Percentiles rank a stretch among this genome's conserved stretches.
Conservation (phyloP, 2,329 filamentous ascomycete genomes). For the Emergomyces africanus region DNA sequence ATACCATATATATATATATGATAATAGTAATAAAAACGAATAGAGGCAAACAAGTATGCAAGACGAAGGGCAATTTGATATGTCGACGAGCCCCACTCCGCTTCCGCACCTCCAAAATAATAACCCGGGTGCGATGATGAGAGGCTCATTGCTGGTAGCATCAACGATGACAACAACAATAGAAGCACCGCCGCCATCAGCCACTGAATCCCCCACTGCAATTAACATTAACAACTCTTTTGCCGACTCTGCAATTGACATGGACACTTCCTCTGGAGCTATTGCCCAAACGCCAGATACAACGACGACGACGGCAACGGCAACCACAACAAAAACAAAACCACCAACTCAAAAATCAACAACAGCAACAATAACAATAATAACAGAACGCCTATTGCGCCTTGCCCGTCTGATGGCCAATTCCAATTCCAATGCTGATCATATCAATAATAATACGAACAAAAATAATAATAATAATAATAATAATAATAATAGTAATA, state of each 20-base stretch:
- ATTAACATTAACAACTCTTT: constrained; percentile 10
- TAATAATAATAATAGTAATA: not conserved
- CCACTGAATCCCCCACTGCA: not conserved
- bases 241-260: constrained; percentile 17
- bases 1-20: not conserved
- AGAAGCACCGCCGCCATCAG: not conserved
- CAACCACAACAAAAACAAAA: constrained; percentile 1
- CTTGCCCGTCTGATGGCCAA: constrained; percentile 20
- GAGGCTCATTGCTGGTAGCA: not conserved
- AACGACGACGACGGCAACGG: constrained; percentile 11
- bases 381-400: constrained; percentile 22
- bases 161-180: too few relatives aligned
- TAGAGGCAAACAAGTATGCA: not conserved
- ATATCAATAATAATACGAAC: not conserved
- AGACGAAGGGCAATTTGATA: not conserved
- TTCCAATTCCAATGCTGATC: not conserved
- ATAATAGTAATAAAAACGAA: not conserved
- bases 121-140: not conserved
- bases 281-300: constrained; percentile 12
- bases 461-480: not conserved
- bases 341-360: not conserved
- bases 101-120: not conserved
- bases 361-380: constrained; percentile 9
- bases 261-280: constrained; percentile 7
- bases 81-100: not conserved